A percentile compares a stretch with the other conserved stretches of the same genome.
Evolutionary conservation across 2,329 filamentous ascomycete species (phyloP).

Genomic region (Alternaria sp.): DNA sequence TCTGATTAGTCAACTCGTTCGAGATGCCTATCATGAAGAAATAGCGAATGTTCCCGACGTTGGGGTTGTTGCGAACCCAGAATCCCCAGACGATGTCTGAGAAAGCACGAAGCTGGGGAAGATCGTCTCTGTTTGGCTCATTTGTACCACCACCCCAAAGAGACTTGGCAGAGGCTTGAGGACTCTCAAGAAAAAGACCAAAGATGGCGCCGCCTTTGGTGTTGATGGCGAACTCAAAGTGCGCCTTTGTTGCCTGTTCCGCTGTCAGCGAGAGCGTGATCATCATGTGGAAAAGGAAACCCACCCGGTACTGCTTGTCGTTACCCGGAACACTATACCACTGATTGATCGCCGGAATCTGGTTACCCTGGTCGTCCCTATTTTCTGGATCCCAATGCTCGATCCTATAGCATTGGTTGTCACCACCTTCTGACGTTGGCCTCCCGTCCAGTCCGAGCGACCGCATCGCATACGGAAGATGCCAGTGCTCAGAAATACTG

Average conservation of each 20-base stretch:
- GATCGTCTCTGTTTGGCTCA: slow-evolving; percentile 8
- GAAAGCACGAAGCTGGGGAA: slow-evolving; percentile 24
- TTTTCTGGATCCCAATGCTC: slow-evolving; percentile 27
- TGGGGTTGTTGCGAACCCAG: slow-evolving; percentile 24
- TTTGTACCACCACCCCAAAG: slow-evolving; percentile 19
- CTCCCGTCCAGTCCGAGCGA: slow-evolving; percentile 21
- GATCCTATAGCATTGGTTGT: slow-evolving; percentile 25
- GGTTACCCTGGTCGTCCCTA: slow-evolving; percentile 14
- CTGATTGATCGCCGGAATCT: slow-evolving; percentile 23
- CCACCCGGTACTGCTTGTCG: slow-evolving; percentile 21
- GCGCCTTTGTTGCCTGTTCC: slow-evolving; percentile 25
- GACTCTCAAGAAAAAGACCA: slow-evolving; percentile 25
- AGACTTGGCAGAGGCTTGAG: slow-evolving; percentile 15
- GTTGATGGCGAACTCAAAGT: slow-evolving; percentile 29
- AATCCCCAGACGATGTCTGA: slow-evolving; percentile 36
- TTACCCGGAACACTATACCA: slow-evolving; percentile 27
- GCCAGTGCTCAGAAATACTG: slow-evolving; percentile 25
- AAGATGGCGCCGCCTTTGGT: slow-evolving; percentile 23
- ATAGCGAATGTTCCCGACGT: slow-evolving; percentile 26
- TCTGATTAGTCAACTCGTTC: slow-evolving; percentile 27
- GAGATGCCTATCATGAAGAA: slow-evolving; percentile 32
- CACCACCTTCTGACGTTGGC: slow-evolving; percentile 21
- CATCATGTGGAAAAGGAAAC: neutral
- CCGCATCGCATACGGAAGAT: slow-evolving; percentile 14
- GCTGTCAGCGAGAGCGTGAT: neutral